These are phyloP conservation scores for Lentinula lateritia DNA, from an alignment of 768 basidiomycete genomes.

Conservation along the genomic window DNA sequence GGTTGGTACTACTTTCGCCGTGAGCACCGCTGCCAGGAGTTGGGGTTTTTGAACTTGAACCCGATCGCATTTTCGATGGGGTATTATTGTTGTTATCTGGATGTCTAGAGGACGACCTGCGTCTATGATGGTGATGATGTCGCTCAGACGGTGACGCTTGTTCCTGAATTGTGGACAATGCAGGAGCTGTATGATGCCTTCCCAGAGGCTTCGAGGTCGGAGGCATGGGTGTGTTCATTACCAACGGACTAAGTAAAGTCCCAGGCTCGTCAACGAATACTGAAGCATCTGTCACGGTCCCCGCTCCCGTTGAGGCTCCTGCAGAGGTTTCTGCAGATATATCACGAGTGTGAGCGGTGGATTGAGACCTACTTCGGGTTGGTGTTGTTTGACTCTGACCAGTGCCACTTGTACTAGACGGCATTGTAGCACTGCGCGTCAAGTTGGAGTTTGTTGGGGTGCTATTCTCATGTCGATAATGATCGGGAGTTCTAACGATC, in stretches of 20 bases:
- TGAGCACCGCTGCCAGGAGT: background rate
- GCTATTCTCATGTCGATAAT: constrained; percentile 33
- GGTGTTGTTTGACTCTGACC: constrained; percentile 3
- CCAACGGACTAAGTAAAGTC: constrained; percentile 41
- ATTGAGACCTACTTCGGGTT: constrained; percentile 5
- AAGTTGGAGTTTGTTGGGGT: background rate
- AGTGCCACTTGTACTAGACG: constrained; percentile 15
- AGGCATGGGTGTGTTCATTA: constrained; percentile 30
- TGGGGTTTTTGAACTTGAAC: constrained; percentile 1
- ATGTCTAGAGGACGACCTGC: constrained; percentile 6
- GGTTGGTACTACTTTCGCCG: background rate
- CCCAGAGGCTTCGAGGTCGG: constrained; percentile 16
- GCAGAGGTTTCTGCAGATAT: background rate
- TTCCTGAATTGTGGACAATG: constrained; percentile 6
- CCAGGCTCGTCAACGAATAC: constrained; percentile 38
- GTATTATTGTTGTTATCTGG: constrained; percentile 9
- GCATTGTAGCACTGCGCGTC: constrained; percentile 1
- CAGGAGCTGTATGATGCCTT: constrained; percentile 29
- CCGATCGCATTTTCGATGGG: background rate
- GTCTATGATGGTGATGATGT: constrained; percentile 6
- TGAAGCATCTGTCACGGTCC: background rate
- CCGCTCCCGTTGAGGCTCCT: background rate
- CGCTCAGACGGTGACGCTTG: constrained; percentile 31
- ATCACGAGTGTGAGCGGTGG: background rate
- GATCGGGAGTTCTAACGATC: constrained; percentile 63